phyloP scores from a whole-genome alignment of 805 yeast species.

The Barnettozyma salicaria region DNA sequence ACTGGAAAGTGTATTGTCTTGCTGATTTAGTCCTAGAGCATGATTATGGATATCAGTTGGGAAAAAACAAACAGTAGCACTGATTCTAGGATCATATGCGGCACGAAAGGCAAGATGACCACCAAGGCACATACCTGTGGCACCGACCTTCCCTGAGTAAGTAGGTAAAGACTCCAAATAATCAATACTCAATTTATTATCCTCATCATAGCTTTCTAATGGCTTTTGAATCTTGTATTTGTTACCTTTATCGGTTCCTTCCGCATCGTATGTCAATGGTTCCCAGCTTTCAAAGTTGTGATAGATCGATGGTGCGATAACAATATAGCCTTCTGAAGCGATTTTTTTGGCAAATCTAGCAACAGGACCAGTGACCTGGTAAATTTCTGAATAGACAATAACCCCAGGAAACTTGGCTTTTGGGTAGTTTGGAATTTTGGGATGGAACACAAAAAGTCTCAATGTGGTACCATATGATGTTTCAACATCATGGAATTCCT shows the following conservation, averaged over 20 bases:
- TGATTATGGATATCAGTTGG: constrained; percentile 74
- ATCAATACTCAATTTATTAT: constrained; percentile 56
- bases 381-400: constrained; percentile 70
- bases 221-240: constrained; percentile 60
- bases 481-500: constrained; percentile 53
- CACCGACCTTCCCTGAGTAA: constrained; percentile 68
- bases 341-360: constrained; percentile 69
- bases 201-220: constrained; percentile 70
- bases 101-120: constrained; percentile 78
- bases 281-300: constrained; percentile 65
- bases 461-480: constrained; percentile 64
- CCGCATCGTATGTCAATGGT: constrained; percentile 60
- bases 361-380: constrained; percentile 81
- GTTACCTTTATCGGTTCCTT: constrained; percentile 75
- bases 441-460: constrained; percentile 61
- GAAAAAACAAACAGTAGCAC: constrained; percentile 69
- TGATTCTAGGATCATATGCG: constrained; percentile 56
- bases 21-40: constrained; percentile 55
- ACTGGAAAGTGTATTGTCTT: constrained; percentile 61
- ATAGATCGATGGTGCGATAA: constrained; percentile 73
- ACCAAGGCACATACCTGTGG: constrained; percentile 85
- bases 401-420: constrained; percentile 77
- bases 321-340: constrained; percentile 75
- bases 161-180: constrained; percentile 51
- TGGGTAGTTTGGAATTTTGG: constrained; percentile 68